Evolutionary conservation across 192 early-diverging fungal species (phyloP).

Genomic region (Glomus cerebriforme): DNA sequence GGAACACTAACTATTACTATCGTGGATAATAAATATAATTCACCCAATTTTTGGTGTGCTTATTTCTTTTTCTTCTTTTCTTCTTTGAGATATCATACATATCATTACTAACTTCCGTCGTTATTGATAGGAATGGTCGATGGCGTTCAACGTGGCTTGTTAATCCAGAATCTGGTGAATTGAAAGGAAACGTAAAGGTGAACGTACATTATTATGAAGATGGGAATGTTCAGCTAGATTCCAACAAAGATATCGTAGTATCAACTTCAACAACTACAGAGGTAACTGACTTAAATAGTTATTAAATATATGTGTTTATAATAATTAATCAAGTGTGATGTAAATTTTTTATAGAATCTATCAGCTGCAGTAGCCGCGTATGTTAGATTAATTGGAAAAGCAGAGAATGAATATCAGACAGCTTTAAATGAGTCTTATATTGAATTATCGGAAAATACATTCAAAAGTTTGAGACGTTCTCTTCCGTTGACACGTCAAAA

Average conservation of each 20-base stretch:
- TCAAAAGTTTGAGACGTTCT: conserved; percentile 87
- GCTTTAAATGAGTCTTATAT: conserved; percentile 81
- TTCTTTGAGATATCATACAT: not conserved
- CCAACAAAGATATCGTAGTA: conserved; percentile 68
- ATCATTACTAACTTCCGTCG: not conserved
- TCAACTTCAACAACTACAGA: conserved; percentile 18
- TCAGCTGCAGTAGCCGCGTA: conserved; percentile 50
- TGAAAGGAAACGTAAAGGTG: conserved; percentile 75
- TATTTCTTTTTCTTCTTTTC: too few relatives aligned
- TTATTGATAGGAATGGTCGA: conserved; percentile 77
- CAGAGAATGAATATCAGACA: conserved; percentile 82
- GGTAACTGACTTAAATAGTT: not conserved
- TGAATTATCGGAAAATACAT: conserved; percentile 83
- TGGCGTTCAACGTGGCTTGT: conserved; percentile 87
- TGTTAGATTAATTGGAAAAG: conserved; percentile 66
- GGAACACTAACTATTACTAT: conserved; percentile 60
- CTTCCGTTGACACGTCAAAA: conserved; percentile 91
- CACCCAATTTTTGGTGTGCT: conserved; percentile 86
- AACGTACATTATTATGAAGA: conserved; percentile 99
- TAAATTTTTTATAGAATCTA: conserved; percentile 32
- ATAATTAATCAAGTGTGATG: not conserved
- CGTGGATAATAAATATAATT: conserved; percentile 91
- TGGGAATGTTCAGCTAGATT: conserved; percentile 95
- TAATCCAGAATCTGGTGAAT: conserved; percentile 52
- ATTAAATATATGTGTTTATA: not conserved